Base-by-base conservation (phyloP, 495 filamentous ascomycete genomes). In the Penicillium lagena region DNA sequence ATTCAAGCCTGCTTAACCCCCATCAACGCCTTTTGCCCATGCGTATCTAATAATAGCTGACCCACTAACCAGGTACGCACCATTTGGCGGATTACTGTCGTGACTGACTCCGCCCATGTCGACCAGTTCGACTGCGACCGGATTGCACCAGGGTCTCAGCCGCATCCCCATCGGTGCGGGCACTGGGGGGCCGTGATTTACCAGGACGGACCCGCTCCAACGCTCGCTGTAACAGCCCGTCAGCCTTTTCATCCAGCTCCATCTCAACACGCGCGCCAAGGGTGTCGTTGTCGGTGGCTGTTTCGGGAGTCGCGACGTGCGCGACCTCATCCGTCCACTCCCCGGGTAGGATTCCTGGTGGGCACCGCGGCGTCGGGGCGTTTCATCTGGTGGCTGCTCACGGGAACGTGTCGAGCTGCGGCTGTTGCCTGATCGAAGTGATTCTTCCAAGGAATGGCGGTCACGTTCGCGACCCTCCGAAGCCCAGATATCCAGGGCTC, bases 401-500 rank as follows among this genome's bases (percentile, higher is more conserved):
- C 59, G 63, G 7, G 52, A 49, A 2, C 62, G 55, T 9, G 13
- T 47, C 3, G 60, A 53, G 12, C 49, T 51, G 9, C 53, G 57
- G 31, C 49, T 51, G 14, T 45, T 43, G 9, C 50, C 37, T 30
- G 38, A 28, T 40, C 53, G 47, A 27, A 22, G 27, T 12, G 43
- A 45, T 12, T 58, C 60, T 22, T 64, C 62, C 1, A 56, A 42
- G 2, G 39, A 8, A 31, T 37, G 38, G 10, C 46, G 45, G 29
- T 63, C 59, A 2, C 54, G 50, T 29, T 64, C 60, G 12, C 59
- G 56, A 2, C 66, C 69, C 31, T 71, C 67, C n/a, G 59, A 13
- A 0, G 79, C 71, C 59, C 81, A 85, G 56, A 89, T 79, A 44
- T 86, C 80, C 1, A 90, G 66, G 9, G 86, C 86, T 40, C 87